A percentile compares a stretch with the other conserved stretches of the same genome.
Evolutionary conservation across 441 rosid genomes (phyloP).

Genomic region (Pelargonium citronellum): DNA sequence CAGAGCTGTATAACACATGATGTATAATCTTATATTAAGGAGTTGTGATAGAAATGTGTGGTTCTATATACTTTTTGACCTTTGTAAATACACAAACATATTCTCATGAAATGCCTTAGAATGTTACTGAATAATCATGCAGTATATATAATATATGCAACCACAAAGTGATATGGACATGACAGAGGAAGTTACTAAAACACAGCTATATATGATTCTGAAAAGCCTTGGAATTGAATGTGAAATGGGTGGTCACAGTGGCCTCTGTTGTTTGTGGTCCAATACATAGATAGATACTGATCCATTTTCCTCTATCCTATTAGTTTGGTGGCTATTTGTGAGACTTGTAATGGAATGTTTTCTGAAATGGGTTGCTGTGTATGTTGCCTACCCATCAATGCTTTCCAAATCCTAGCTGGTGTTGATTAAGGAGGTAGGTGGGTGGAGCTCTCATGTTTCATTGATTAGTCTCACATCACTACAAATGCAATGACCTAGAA

Average conservation of each 20-base stretch:
- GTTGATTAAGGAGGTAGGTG: too few species aligned
- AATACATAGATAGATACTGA: neutral
- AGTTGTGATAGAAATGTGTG: neutral
- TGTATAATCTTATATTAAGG: neutral
- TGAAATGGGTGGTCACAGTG: neutral
- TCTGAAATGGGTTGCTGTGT: too few species aligned
- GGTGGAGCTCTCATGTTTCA: too few species aligned
- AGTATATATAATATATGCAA: too few species aligned
- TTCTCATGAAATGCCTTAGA: too few species aligned
- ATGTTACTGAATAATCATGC: too few species aligned
- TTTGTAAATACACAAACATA: too few species aligned
- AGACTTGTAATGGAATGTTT: too few species aligned
- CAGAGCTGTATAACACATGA: neutral
- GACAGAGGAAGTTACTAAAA: neutral
- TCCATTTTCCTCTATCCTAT: neutral
- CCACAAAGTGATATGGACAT: neutral
- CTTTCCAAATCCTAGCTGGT: too few species aligned
- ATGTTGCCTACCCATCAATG: neutral
- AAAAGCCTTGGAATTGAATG: neutral
- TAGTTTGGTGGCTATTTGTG: neutral
- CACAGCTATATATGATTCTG: constrained; percentile 1
- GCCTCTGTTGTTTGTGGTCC: constrained; percentile 2
- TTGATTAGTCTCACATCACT: neutral
- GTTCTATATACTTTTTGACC: too few species aligned
- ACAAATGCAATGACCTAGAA: neutral